Conservation (phyloP, 75 land plant species). For the Ceratopteris richardii region DNA sequence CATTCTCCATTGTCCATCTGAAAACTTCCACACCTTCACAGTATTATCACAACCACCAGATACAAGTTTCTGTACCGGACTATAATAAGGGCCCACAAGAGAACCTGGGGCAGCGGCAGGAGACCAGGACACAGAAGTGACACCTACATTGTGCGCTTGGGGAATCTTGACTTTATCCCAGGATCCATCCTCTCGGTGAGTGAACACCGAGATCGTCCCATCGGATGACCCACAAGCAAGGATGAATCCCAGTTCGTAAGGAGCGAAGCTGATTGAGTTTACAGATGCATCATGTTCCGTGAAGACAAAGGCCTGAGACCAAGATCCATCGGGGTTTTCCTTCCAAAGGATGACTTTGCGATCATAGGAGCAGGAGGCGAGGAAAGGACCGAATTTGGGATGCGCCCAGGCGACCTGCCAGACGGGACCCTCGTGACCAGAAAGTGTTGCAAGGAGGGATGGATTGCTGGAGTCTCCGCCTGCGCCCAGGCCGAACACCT, state of each 20-base stretch:
- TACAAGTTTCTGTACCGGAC: slow-evolving; percentile 51
- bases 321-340: slow-evolving; percentile 45
- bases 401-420: slow-evolving; percentile 75
- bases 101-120: slow-evolving; percentile 50
- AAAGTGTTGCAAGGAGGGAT: slow-evolving; percentile 41
- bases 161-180: slow-evolving; percentile 67
- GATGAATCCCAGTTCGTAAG: slow-evolving; percentile 52
- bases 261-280: slow-evolving; percentile 78
- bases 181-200: slow-evolving; percentile 52
- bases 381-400: slow-evolving; percentile 61
- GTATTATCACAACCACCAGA: slow-evolving; percentile 65
- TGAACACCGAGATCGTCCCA: slow-evolving; percentile 65
- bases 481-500: slow-evolving; percentile 38
- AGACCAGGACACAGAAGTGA: slow-evolving; percentile 65
- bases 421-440: slow-evolving; percentile 59
- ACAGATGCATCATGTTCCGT: slow-evolving; percentile 64
- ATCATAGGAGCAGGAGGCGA: slow-evolving; percentile 69
- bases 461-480: slow-evolving; percentile 6
- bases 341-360: slow-evolving; percentile 60
- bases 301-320: slow-evolving; percentile 55
- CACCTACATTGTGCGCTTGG: slow-evolving; percentile 72
- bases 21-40: slow-evolving; percentile 56
- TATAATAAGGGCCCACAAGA: slow-evolving; percentile 15
- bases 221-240: slow-evolving; percentile 80
- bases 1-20: slow-evolving; percentile 47